Evolutionary conservation across 495 filamentous ascomycete species (phyloP).

Genomic region (Penicillium atrosanguineum): DNA sequence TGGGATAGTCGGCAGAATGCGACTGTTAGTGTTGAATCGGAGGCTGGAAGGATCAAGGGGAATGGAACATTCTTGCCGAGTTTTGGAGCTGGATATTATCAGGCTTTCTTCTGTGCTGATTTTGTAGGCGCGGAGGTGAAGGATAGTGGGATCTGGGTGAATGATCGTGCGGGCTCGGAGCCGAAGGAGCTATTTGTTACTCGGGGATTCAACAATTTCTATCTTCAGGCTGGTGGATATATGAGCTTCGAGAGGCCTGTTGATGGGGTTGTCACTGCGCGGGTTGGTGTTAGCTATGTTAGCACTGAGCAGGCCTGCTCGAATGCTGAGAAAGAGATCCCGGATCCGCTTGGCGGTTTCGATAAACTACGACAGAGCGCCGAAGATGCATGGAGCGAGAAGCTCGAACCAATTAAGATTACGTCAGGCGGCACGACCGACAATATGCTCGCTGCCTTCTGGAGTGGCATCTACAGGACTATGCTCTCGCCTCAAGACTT

Average conservation of each 20-base stretch:
- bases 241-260: constrained; percentile 48
- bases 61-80: constrained; percentile 66
- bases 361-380: constrained; percentile 47
- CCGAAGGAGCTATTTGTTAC: constrained; percentile 59
- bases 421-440: constrained; percentile 51
- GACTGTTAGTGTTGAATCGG: constrained; percentile 54
- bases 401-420: constrained; percentile 59
- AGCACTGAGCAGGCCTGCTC: constrained; percentile 63
- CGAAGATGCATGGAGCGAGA: constrained; percentile 57
- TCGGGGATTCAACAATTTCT: constrained; percentile 55
- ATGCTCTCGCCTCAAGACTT: constrained; percentile 77
- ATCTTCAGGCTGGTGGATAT: constrained; percentile 64
- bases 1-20: constrained; percentile 62
- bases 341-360: constrained; percentile 57
- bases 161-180: constrained; percentile 56
- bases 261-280: constrained; percentile 51
- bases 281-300: constrained; percentile 70
- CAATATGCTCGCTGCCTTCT: constrained; percentile 59
- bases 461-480: constrained; percentile 68
- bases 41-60: constrained; percentile 62
- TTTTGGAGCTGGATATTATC: constrained; percentile 64
- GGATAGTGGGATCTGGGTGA: constrained; percentile 65
- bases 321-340: constrained; percentile 65
- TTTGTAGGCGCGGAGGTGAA: constrained; percentile 57
- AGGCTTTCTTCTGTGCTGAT: constrained; percentile 68